Evolutionary conservation across 148 eudicot species (phyloP).

Genomic region (Camellia granthamiana): DNA sequence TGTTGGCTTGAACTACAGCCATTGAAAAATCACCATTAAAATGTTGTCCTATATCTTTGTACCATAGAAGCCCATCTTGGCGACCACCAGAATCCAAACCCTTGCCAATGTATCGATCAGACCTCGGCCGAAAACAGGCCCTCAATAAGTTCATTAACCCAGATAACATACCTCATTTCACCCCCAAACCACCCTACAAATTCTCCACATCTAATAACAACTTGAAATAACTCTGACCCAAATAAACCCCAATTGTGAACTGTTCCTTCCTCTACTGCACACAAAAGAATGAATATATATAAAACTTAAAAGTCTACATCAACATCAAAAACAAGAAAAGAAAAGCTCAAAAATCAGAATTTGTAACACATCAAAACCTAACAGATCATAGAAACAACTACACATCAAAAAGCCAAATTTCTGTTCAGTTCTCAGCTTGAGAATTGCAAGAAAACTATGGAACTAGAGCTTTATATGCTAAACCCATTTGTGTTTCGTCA

Average conservation of each 20-base stretch:
- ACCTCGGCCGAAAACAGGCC: conserved; percentile 87
- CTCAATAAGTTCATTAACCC: conserved; percentile 76
- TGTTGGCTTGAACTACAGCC: conserved; percentile 91
- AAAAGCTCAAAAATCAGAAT: not conserved
- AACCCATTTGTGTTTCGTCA: too few species aligned
- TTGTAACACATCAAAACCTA: conserved; percentile 16
- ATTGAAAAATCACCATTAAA: conserved; percentile 76
- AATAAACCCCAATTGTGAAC: conserved; percentile 13
- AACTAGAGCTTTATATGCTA: too few species aligned
- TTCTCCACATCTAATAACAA: conserved; percentile 43
- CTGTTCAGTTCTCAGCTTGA: too few species aligned
- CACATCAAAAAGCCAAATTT: not conserved
- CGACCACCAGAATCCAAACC: conserved; percentile 63
- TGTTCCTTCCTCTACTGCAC: not conserved
- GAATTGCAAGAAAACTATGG: too few species aligned
- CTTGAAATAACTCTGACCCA: conserved; percentile 15
- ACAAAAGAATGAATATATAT: too few species aligned
- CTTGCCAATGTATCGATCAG: conserved; percentile 37
- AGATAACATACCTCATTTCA: conserved; percentile 91
- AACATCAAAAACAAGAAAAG: too few species aligned
- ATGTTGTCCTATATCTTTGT: conserved; percentile 73
- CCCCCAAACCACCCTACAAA: conserved; percentile 64
- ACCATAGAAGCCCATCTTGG: conserved; percentile 85
- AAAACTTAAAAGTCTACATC: too few species aligned
- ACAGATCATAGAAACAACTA: conserved; percentile 16